Conservation (phyloP, 208 protist genomes). For the Balamuthia mandrillaris region DNA sequence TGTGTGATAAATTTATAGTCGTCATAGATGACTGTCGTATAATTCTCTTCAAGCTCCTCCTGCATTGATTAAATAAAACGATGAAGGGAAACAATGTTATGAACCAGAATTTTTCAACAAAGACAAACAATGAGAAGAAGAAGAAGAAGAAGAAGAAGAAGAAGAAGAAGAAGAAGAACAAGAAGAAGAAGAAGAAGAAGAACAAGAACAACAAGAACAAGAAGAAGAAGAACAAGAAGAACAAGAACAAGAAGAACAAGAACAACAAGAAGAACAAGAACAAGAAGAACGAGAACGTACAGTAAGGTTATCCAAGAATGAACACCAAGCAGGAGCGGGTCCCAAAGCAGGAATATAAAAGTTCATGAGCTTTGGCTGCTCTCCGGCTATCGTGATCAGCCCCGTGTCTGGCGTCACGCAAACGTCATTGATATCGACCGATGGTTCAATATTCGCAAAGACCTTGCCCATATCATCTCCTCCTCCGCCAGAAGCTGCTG, state of each 20-base stretch:
- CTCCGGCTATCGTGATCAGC: conserved; percentile 71
- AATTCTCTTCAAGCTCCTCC: conserved; percentile 71
- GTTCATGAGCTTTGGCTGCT: conserved; percentile 84
- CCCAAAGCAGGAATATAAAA: conserved; percentile 94
- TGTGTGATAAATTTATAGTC: conserved; percentile 96
- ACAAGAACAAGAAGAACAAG: background rate
- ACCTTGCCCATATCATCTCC: background rate
- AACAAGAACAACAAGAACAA: background rate
- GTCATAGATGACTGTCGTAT: conserved; percentile 84
- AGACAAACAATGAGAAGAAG: no score
- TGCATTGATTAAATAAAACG: background rate
- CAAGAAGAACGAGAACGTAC: conserved; percentile 60
- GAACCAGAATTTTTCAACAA: background rate
- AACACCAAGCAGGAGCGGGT: conserved; percentile 92
- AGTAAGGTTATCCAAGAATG: conserved; percentile 93
- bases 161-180: background rate
- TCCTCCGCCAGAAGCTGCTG: background rate
- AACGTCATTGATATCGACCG: conserved; percentile 52
- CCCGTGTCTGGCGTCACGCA: conserved; percentile 43
- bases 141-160: background rate
- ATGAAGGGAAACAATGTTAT: background rate
- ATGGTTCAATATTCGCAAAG: conserved; percentile 36
- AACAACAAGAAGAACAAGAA: background rate
- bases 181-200: background rate
- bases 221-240: background rate